These are phyloP conservation scores for Ophiocordyceps camponoti-floridani DNA, from an alignment of 2,329 filamentous ascomycete genomes.

Conservation along the genomic window DNA sequence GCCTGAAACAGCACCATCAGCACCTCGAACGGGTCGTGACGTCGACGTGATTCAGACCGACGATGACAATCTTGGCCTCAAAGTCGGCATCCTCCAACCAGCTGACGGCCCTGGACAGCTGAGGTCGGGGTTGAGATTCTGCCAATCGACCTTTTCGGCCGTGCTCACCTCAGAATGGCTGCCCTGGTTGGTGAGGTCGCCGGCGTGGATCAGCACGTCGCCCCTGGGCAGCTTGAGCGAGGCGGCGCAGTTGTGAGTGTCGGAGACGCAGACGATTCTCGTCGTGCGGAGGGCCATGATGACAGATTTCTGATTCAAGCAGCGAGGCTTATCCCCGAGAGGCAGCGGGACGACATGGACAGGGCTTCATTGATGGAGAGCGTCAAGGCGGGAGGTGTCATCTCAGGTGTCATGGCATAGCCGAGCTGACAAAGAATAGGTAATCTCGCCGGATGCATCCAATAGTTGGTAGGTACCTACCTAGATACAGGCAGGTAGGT, in stretches of 20 bases:
- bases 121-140: neutral
- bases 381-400: too few relatives aligned
- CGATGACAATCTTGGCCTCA: constrained; percentile 52
- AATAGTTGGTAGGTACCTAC: too few relatives aligned
- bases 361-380: too few relatives aligned
- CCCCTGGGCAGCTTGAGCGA: constrained; percentile 47
- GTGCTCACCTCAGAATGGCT: constrained; percentile 30
- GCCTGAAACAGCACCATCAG: constrained; percentile 22
- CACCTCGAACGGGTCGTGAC: neutral
- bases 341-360: too few relatives aligned
- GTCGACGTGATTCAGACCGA: constrained; percentile 25
- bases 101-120: constrained; percentile 39
- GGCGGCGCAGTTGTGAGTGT: constrained; percentile 46
- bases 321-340: too few relatives aligned
- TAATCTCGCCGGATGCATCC: too few relatives aligned
- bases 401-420: too few relatives aligned
- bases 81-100: constrained; percentile 55
- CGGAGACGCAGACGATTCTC: constrained; percentile 57
- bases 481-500: too few relatives aligned
- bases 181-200: constrained; percentile 61
- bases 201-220: constrained; percentile 60
- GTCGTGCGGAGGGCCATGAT: constrained; percentile 14
- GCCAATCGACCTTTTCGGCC: neutral
- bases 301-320: too few relatives aligned
- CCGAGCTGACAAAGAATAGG: too few relatives aligned